Evolutionary conservation across 768 basidiomycete species (phyloP), one percentile per base, ranked within the genome.

Genomic region (Phaeotremella fagi): DNA sequence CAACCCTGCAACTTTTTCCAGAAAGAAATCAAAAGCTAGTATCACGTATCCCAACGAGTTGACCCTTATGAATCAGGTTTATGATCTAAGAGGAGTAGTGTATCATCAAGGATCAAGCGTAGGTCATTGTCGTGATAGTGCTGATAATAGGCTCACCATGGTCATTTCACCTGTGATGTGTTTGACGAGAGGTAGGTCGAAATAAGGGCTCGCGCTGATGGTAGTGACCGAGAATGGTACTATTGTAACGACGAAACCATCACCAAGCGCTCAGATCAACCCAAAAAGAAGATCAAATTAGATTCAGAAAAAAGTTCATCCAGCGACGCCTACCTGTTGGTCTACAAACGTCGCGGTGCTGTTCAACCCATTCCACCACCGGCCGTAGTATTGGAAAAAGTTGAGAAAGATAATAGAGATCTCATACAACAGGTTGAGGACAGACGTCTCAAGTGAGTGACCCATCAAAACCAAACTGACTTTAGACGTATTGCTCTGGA

Each of bases 321-420:
- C 1, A 86, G 82, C 74, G 90, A 95, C 63, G 90, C 89, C 4
- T 95, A 98, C 75, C 94, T 97, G 90, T 80, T 97, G 27, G 84
- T 98, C 49, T 98, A 97, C 73, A 80, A 82, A 31, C 81, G 82
- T 18, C 38, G 11, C 79, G 77, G 41, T 22, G 28, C n/a, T 12
- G 37, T 20, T 15, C 15, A 15, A 26, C 44, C 29, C 18, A 42
- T 43, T n/a, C 22, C 33, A 9, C 62, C 59, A 6, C 59, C 64
- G 5, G 27, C 41, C 4, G 12, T 15, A 1, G 28, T 63, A 7
- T n/a, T 45, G 24, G 35, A 52, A 3, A 26, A 24, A 15, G 59
- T 65, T 2, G 29, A 37, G 12, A 49, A 36, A 16, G 51, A 57
- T 14, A 61, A 57, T 38, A 25, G 22, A 5, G 18, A 41, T 7